These are phyloP conservation scores for Phytophthora boehmeriae DNA, from an alignment of 352 stramenopile species.

Conservation along the genomic window DNA sequence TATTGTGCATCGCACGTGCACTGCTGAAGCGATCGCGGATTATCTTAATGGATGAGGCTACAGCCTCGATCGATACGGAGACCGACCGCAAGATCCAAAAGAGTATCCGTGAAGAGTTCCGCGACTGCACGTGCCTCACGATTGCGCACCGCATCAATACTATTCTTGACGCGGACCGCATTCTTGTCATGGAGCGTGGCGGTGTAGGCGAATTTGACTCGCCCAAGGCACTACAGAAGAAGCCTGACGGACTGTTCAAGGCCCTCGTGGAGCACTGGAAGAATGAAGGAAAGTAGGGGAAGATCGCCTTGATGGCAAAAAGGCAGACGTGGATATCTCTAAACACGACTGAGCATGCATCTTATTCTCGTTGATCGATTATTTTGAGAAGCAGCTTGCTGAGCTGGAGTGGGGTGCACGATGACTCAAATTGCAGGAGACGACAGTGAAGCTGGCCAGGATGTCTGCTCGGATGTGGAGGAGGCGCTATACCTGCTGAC, in stretches of 20 bases:
- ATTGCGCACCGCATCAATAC: conserved; percentile 98
- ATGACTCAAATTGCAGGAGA: conserved; percentile 9
- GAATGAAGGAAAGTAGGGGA: conserved; percentile 45
- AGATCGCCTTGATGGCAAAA: neutral
- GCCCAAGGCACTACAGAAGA: conserved; percentile 73
- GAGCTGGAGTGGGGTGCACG: neutral
- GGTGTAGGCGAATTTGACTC: conserved; percentile 94
- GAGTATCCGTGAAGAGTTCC: conserved; percentile 94
- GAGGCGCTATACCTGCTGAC: conserved; percentile 57
- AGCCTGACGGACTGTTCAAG: conserved; percentile 75
- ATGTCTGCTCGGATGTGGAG: conserved; percentile 45
- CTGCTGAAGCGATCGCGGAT: conserved; percentile 92
- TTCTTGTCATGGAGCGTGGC: conserved; percentile 96
- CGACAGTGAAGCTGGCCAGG: conserved; percentile 6
- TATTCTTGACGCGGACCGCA: conserved; percentile 95
- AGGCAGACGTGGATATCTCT: neutral
- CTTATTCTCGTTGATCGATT: conserved; percentile 7
- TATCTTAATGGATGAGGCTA: conserved; percentile 98
- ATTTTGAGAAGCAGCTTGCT: conserved; percentile 19
- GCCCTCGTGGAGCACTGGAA: conserved; percentile 80
- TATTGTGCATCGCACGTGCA: conserved; percentile 96
- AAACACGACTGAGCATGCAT: conserved; percentile 12
- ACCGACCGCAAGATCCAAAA: conserved; percentile 91
- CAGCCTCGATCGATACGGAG: conserved; percentile 89
- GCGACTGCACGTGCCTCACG: conserved; percentile 93